Evolutionary conservation across 192 early-diverging fungal genomes (phyloP).

Genomic region (Tieghemiomyces parasiticus): DNA sequence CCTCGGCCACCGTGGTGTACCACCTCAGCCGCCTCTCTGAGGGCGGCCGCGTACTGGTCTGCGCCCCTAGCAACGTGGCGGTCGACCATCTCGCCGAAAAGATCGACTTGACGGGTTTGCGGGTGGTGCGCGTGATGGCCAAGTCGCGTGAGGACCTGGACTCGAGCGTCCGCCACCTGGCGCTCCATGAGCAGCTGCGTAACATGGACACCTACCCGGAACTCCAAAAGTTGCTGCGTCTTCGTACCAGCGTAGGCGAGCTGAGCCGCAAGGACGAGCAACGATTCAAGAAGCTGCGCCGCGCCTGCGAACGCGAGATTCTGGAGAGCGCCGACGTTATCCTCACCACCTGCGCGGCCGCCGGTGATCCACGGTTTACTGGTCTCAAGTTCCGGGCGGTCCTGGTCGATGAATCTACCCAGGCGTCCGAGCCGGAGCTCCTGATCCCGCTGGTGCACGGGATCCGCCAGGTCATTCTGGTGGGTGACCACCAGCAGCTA

Average conservation of each 20-base stretch:
- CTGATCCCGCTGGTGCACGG: slow-evolving; percentile 97
- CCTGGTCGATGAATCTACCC: slow-evolving; percentile 94
- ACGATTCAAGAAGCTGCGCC: slow-evolving; percentile 68
- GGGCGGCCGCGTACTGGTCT: slow-evolving; percentile 85
- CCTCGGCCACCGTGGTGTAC: slow-evolving; percentile 93
- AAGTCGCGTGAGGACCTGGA: slow-evolving; percentile 88
- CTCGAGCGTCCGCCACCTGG: slow-evolving; percentile 84
- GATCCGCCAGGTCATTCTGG: slow-evolving; percentile 88
- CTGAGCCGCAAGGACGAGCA: slow-evolving; percentile 76
- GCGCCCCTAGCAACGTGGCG: slow-evolving; percentile 97
- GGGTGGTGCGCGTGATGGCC: slow-evolving; percentile 88
- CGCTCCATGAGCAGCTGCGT: slow-evolving; percentile 92
- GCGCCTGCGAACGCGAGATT: slow-evolving; percentile 83
- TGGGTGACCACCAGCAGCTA: slow-evolving; percentile 98
- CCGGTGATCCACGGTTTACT: slow-evolving; percentile 83
- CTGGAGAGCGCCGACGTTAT: slow-evolving; percentile 91
- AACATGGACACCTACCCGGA: slow-evolving; percentile 91
- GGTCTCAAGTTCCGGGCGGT: slow-evolving; percentile 88
- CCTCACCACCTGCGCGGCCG: slow-evolving; percentile 92
- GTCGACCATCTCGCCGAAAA: slow-evolving; percentile 98
- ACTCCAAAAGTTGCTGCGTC: slow-evolving; percentile 78
- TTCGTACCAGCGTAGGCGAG: slow-evolving; percentile 84
- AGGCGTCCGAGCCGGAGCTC: slow-evolving; percentile 92
- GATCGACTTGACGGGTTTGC: slow-evolving; percentile 86
- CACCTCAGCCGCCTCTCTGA: slow-evolving; percentile 88